phyloP scores from a whole-genome alignment of 768 basidiomycete species.

The Boletales sp. region DNA sequence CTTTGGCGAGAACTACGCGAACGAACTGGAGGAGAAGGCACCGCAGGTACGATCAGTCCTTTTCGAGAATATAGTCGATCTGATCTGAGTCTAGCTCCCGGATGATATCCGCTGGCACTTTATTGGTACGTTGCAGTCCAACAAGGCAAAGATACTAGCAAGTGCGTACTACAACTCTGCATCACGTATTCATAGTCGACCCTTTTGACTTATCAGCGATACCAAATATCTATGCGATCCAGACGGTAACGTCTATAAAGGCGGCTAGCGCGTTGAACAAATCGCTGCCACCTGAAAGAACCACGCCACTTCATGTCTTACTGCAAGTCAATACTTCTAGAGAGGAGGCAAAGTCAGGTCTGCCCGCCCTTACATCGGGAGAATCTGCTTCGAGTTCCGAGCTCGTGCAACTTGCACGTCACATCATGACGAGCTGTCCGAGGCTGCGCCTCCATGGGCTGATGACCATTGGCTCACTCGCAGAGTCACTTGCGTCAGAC shows the following conservation, averaged over 20 bases:
- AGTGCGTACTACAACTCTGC: slow-evolving; percentile 39
- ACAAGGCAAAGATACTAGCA: slow-evolving; percentile 88
- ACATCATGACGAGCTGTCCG: slow-evolving; percentile 72
- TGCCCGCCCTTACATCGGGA: slow-evolving; percentile 51
- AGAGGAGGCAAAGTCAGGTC: slow-evolving; percentile 88
- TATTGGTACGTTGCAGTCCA: slow-evolving; percentile 90
- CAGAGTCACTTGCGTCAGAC: slow-evolving; percentile 51
- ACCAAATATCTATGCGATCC: slow-evolving; percentile 82
- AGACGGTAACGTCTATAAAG: slow-evolving; percentile 82
- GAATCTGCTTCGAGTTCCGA: slow-evolving; percentile 40
- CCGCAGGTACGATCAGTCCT: slow-evolving; percentile 44
- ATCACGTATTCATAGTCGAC: slow-evolving; percentile 3
- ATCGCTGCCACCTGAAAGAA: slow-evolving; percentile 54
- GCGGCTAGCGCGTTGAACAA: slow-evolving; percentile 78
- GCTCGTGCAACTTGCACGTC: slow-evolving; percentile 60
- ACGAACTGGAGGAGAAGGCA: slow-evolving; percentile 89
- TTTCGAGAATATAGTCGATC: neutral
- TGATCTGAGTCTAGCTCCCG: slow-evolving; percentile 60
- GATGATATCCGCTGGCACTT: slow-evolving; percentile 93
- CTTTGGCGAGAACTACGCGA: slow-evolving; percentile 98
- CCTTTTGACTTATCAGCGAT: slow-evolving; percentile 50
- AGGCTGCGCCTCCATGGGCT: slow-evolving; percentile 75
- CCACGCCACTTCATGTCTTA: slow-evolving; percentile 69
- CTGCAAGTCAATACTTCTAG: slow-evolving; percentile 95
- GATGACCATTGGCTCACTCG: slow-evolving; percentile 94